Evolutionary conservation across 179 eudicot genomes (phyloP).

Genomic region (Beta corolliflora): DNA sequence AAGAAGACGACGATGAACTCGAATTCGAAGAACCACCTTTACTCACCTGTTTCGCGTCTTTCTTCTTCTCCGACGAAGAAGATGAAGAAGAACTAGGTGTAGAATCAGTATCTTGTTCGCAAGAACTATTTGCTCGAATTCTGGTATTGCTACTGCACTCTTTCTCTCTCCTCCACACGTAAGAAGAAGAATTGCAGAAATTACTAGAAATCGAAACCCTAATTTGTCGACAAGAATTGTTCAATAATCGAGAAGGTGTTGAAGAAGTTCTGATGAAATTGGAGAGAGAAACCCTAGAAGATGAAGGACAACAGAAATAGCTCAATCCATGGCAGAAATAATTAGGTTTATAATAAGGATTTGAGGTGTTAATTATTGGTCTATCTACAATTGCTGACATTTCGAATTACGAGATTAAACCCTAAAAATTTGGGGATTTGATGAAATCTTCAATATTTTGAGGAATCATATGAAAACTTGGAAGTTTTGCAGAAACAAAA

Average conservation of each 20-base stretch:
- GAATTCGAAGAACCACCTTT: slow-evolving; percentile 26
- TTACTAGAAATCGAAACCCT: slow-evolving; percentile 45
- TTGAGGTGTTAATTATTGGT: slow-evolving; percentile 46
- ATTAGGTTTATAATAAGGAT: slow-evolving; percentile 36
- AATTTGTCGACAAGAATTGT: slow-evolving; percentile 30
- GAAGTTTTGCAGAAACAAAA: too few species aligned
- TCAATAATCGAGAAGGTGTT: slow-evolving; percentile 16
- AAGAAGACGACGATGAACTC: slow-evolving; percentile 24
- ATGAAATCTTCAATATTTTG: too few species aligned
- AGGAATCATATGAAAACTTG: too few species aligned
- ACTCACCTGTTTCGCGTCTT: slow-evolving; percentile 43
- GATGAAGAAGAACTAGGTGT: slow-evolving; percentile 29
- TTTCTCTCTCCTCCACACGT: slow-evolving; percentile 31
- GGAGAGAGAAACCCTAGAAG: slow-evolving; percentile 39
- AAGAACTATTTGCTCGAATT: slow-evolving; percentile 55
- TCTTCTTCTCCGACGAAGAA: slow-evolving; percentile 43
- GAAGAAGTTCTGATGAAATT: slow-evolving; percentile 27
- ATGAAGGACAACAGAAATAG: slow-evolving; percentile 36
- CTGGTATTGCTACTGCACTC: slow-evolving; percentile 19
- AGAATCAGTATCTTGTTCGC: slow-evolving; percentile 61
- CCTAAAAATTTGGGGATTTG: too few species aligned
- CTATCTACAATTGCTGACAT: slow-evolving; percentile 56
- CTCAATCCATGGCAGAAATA: slow-evolving; percentile 38
- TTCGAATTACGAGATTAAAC: too few species aligned
- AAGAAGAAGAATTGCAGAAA: slow-evolving; percentile 18